Evolutionary conservation across 2,329 filamentous ascomycete species (phyloP).

Genomic region (Penicillium sp.): DNA sequence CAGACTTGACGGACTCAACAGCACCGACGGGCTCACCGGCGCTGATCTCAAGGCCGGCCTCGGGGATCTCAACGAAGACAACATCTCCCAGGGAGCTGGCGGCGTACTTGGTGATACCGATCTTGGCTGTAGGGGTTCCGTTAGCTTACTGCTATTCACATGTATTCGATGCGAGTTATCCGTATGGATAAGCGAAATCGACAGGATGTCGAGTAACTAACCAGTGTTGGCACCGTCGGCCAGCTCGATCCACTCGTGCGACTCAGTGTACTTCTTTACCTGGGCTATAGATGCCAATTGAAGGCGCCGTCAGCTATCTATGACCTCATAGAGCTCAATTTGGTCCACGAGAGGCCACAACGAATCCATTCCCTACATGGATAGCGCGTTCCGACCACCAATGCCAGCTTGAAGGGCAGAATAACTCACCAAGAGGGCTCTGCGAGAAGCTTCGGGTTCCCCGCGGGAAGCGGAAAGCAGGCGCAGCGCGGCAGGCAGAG

Average conservation of each 20-base stretch:
- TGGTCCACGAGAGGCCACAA: constrained; percentile 1
- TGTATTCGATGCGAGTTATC: neutral
- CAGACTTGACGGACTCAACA: constrained; percentile 96
- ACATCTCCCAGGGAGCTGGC: constrained; percentile 91
- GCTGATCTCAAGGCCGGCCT: constrained; percentile 61
- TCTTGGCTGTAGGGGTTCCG: constrained; percentile 49
- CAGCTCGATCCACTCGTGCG: constrained; percentile 97
- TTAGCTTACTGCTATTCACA: constrained; percentile 3
- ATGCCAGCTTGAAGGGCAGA: neutral
- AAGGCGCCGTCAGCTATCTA: constrained; percentile 22
- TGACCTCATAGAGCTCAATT: constrained; percentile 7
- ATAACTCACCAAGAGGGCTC: constrained; percentile 37
- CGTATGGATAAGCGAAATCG: neutral
- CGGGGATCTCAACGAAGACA: constrained; percentile 92
- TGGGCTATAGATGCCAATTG: constrained; percentile 32
- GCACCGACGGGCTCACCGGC: constrained; percentile 84
- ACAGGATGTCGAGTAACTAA: constrained; percentile 11
- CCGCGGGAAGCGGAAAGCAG: constrained; percentile 40
- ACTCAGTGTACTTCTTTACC: constrained; percentile 82
- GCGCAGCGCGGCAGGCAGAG: constrained; percentile 29
- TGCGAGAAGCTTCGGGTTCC: constrained; percentile 42
- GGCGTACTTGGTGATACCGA: constrained; percentile 88
- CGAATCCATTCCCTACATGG: constrained; percentile 5
- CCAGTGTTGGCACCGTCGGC: constrained; percentile 76
- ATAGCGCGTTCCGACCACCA: neutral